A percentile compares a stretch with the other conserved stretches of the same genome.
These are phyloP conservation scores for Botryotinia convoluta DNA, from an alignment of 2,329 filamentous ascomycete genomes.

Conservation along the genomic window DNA sequence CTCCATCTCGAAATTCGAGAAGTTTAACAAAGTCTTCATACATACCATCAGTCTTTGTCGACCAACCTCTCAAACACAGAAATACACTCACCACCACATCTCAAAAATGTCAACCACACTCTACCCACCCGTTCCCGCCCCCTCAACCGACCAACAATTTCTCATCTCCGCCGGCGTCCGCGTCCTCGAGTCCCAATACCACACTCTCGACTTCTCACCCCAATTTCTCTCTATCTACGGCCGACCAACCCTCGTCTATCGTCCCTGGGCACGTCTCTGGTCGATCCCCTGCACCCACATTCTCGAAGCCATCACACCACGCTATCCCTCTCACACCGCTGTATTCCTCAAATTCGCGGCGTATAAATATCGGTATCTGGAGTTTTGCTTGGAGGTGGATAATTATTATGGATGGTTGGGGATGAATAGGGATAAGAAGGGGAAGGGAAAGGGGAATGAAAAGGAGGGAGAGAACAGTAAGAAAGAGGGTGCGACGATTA, in stretches of 20 bases:
- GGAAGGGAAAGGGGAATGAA: neutral
- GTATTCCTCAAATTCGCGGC: neutral
- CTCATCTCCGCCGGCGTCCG: neutral
- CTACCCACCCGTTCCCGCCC: neutral
- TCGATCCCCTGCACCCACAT: neutral
- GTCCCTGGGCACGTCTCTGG: constrained; percentile 7
- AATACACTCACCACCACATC: neutral
- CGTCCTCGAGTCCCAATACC: neutral
- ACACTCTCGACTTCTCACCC: neutral
- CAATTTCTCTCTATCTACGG: neutral
- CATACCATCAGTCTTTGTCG: neutral
- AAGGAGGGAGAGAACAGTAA: neutral
- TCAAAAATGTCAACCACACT: neutral
- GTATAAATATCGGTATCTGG: neutral
- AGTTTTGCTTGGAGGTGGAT: constrained; percentile 7
- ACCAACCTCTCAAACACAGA: neutral
- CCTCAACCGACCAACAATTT: neutral
- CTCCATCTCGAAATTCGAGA: neutral
- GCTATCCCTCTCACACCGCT: neutral
- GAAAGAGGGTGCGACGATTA: fast-evolving
- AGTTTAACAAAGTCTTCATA: neutral
- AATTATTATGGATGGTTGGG: neutral
- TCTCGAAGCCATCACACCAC: neutral
- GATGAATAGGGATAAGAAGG: neutral
- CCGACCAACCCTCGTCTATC: neutral